Conservation (phyloP, 192 early-diverging fungal genomes). For the Neocallimastix lanati region DNA sequence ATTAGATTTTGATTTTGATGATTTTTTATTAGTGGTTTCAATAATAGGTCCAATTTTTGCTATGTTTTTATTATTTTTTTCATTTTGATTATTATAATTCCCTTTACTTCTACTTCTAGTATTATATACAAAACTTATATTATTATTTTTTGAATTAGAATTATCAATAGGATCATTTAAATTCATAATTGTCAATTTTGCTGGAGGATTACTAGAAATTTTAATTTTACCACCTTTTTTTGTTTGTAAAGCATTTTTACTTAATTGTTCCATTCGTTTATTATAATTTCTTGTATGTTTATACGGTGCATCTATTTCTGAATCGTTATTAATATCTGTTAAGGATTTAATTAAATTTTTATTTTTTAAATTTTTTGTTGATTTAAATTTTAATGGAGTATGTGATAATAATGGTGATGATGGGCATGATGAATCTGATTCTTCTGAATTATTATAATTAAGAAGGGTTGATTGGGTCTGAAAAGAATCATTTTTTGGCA, state of each 20-base stretch:
- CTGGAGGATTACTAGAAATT: not conserved
- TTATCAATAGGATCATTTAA: not conserved
- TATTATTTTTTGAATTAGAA: not conserved
- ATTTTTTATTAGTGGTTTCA: not conserved
- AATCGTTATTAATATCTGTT: not conserved
- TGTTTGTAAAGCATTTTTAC: not conserved
- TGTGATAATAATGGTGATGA: not conserved
- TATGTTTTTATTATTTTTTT: not conserved
- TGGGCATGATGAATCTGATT: not conserved
- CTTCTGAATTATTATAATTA: not conserved
- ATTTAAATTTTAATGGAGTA: not conserved
- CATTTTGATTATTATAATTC: not conserved
- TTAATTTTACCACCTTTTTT: not conserved
- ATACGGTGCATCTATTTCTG: not conserved
- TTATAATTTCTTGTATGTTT: not conserved
- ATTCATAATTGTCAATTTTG: not conserved
- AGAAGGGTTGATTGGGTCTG: not conserved
- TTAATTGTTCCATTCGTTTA: not conserved
- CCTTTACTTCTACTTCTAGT: not conserved
- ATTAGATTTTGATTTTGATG: not conserved
- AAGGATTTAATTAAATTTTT: not conserved
- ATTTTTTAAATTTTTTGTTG: not conserved
- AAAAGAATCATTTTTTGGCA: not conserved
- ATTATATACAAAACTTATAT: not conserved
- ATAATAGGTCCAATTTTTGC: not conserved